phyloP scores from a whole-genome alignment of 1,284 basidiomycete genomes.

The Rhizoctonia solani region DNA sequence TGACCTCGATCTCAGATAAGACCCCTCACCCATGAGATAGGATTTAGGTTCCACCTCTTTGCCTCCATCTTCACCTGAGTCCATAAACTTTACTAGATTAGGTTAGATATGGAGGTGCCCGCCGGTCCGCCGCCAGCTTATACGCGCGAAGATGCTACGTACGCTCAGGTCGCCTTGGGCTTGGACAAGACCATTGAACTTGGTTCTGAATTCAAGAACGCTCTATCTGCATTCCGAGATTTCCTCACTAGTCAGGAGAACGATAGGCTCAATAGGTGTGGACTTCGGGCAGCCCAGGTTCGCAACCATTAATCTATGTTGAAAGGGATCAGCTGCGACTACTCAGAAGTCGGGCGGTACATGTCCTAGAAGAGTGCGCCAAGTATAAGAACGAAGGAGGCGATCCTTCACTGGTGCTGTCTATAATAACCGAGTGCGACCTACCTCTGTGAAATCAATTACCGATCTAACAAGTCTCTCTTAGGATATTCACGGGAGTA shows the following conservation, averaged over 20 bases:
- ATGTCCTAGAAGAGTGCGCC: background rate
- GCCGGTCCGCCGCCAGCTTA: background rate
- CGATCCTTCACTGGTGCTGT: background rate
- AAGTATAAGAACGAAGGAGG: background rate
- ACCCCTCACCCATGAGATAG: background rate
- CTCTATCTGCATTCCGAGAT: background rate
- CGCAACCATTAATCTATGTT: background rate
- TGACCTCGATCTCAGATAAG: background rate
- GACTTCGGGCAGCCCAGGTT: background rate
- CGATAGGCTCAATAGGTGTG: background rate
- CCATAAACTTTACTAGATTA: background rate
- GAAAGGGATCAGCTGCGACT: constrained; percentile 8
- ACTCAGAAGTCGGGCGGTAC: background rate
- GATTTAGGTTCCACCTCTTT: no score
- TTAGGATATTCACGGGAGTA: background rate
- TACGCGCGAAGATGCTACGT: background rate
- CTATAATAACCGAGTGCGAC: background rate
- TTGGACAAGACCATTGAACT: background rate
- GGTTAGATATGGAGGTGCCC: no score
- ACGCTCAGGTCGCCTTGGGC: background rate
- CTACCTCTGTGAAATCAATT: background rate
- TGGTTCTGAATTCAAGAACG: background rate
- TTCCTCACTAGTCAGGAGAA: constrained; percentile 12
- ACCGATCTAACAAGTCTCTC: no score
- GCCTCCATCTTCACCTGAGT: background rate